phyloP scores from a whole-genome alignment of 192 early-diverging fungal genomes.

The Gryganskiella cystojenkinii region DNA sequence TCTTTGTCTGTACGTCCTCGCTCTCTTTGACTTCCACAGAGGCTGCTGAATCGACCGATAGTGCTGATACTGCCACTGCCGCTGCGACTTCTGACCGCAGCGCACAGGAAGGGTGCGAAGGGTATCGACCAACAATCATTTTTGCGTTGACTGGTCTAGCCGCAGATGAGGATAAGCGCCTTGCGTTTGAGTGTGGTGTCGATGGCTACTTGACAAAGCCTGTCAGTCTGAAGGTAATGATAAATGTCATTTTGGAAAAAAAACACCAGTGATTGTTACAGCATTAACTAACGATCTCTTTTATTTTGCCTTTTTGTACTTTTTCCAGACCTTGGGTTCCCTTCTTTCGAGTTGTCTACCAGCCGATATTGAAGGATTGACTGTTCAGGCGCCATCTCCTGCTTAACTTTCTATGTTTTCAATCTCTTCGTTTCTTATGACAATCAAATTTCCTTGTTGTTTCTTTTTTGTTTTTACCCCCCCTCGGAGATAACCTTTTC shows the following conservation, averaged over 20 bases:
- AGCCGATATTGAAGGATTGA: constrained; percentile 1
- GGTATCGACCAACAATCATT: constrained; percentile 45
- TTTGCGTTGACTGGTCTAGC: constrained; percentile 59
- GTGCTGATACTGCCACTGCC: too few species aligned
- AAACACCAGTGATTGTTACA: too few species aligned
- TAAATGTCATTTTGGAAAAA: neutral
- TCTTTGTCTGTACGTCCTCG: too few species aligned
- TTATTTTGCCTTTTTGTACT: neutral
- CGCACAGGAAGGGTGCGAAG: constrained; percentile 1
- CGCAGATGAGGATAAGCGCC: constrained; percentile 48
- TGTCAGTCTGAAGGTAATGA: constrained; percentile 54
- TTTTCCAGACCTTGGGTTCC: constrained; percentile 16
- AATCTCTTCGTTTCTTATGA: too few species aligned
- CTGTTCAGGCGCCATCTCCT: too few species aligned
- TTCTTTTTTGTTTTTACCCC: constrained; percentile 2
- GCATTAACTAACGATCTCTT: constrained; percentile 16
- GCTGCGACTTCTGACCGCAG: neutral
- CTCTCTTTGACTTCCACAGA: too few species aligned
- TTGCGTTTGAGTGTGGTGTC: constrained; percentile 58
- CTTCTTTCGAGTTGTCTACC: constrained; percentile 17
- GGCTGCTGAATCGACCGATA: neutral
- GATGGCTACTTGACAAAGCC: constrained; percentile 61
- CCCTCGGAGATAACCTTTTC: too few species aligned
- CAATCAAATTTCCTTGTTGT: neutral
- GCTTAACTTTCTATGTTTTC: too few species aligned